Conservation (phyloP, 164 flowering plant species). For the Umbilicus rupestris region DNA sequence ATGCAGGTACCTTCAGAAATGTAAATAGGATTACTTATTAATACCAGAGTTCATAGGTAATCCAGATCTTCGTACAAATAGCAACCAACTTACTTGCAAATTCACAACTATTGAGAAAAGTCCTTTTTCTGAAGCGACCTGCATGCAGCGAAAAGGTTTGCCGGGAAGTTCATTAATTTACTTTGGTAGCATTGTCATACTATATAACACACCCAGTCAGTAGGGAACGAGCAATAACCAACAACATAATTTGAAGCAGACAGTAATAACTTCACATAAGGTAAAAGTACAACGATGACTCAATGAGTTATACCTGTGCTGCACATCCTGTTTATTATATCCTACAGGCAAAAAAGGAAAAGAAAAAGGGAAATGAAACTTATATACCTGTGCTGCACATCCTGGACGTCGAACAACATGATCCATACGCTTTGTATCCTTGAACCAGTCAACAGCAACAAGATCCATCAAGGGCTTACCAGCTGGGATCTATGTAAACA, state of each 20-base stretch:
- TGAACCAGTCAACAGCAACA: conserved; percentile 98
- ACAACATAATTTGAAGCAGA: not conserved
- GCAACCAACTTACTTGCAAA: conserved; percentile 87
- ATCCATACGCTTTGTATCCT: conserved; percentile 92
- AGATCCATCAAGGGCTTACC: conserved; percentile 96
- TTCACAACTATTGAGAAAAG: conserved; percentile 70
- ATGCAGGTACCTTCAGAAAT: conserved; percentile 74
- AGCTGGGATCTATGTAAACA: conserved; percentile 59
- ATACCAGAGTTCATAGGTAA: conserved; percentile 9
- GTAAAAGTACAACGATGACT: too few relatives aligned
- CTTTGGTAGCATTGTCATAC: too few relatives aligned
- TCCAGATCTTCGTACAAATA: conserved; percentile 3
- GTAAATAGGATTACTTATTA: conserved; percentile 11
- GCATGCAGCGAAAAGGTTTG: conserved; percentile 11
- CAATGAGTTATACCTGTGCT: too few relatives aligned
- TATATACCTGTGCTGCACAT: conserved; percentile 75
- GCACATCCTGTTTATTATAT: too few relatives aligned
- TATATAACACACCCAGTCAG: not conserved
- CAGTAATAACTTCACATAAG: too few relatives aligned
- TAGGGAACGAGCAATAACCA: not conserved
- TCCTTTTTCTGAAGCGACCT: conserved; percentile 93
- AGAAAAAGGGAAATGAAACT: not conserved
- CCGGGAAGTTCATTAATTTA: not conserved
- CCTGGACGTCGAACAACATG: conserved; percentile 94
- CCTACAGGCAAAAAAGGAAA: not conserved